Conservation (phyloP, 495 filamentous ascomycete species). For the Trypethelium eluteriae region DNA sequence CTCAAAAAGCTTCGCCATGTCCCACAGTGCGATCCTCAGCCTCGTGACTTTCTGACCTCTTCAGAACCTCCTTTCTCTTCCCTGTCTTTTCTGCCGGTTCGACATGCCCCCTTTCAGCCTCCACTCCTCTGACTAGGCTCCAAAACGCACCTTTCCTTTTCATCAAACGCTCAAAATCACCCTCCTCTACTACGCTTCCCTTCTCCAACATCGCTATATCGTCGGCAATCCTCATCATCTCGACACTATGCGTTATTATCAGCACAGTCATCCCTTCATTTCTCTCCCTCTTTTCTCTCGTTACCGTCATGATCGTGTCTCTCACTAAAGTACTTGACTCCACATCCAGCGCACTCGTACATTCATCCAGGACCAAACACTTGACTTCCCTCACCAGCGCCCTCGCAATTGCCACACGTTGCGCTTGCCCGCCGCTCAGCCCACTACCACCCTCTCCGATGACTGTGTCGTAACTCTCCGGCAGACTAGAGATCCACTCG, state of each 20-base stretch:
- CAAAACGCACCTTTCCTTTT: conserved; percentile 36
- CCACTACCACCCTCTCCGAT: conserved; percentile 71
- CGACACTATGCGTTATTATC: conserved; percentile 67
- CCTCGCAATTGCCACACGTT: conserved; percentile 73
- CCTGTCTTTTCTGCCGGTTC: not conserved
- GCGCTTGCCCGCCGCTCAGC: conserved; percentile 77
- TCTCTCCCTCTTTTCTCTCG: conserved; percentile 31
- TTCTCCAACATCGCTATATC: conserved; percentile 61
- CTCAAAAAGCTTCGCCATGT: too few species aligned
- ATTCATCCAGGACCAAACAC: conserved; percentile 78
- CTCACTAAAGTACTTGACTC: conserved; percentile 60
- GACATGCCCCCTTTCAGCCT: not conserved
- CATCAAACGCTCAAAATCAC: conserved; percentile 50
- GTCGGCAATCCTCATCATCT: conserved; percentile 78
- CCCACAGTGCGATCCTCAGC: too few species aligned
- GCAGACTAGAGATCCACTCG: conserved; percentile 68
- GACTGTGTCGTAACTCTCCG: conserved; percentile 62
- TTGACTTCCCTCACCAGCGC: conserved; percentile 63
- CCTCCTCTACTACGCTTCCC: conserved; percentile 60
- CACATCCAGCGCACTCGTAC: conserved; percentile 71
- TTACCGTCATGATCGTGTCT: conserved; percentile 50
- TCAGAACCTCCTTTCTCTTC: not conserved
- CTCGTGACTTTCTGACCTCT: not conserved
- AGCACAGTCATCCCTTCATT: conserved; percentile 48
- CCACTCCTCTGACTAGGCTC: conserved; percentile 33